Evolutionary conservation across 176 grass and related monocot species (phyloP), one percentile per base, ranked within the genome.

Genomic region (Otatea glauca): DNA sequence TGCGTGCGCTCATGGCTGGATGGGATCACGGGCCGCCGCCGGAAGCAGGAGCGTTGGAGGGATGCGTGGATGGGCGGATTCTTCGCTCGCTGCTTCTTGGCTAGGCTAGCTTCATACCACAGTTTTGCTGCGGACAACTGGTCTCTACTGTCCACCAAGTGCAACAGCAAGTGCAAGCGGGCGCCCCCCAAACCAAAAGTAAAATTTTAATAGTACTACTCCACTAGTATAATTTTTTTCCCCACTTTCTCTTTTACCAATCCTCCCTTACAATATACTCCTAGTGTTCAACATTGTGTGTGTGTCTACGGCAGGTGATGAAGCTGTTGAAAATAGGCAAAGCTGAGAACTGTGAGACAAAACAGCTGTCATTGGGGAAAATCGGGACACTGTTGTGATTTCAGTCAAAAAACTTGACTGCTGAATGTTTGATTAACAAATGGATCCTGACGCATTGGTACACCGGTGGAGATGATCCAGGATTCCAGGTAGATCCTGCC

Each of bases 91-190:
- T 48, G 56, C 81, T 21, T 20, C 9, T 14, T 23, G 18, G 14
- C 23, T 70, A 29, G 7, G 37, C 81, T 81, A n/a, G n/a, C n/a
- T 88, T 72, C 76, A 47, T 77, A 64, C 34, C 87, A 75, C 21
- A 7, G 37, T 20, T 80, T 83, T 59, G 61, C 88, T 59, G 84
- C 63, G 62, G 91, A 77, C 91, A 90, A 75, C 88, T 90, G 81
- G 41, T 45, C 54, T 78, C 49, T 4, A 24, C 86, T 86, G 72
- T 78, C 84, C 80, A 47, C 74, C 89, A 21, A 44, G 44, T 83
- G 68, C 59, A 56, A 44, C 43, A 44, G 29, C 29, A 6, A 3
- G 11, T 61, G 23, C 45, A 62, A 37, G 68, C 45, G 51, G 51
- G 3, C 23, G 50, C 20, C 9, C 23, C 15, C 67, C 24, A 16